phyloP scores from a whole-genome alignment of 306 rosid genomes.

The Amphicarpaea edgeworthii region DNA sequence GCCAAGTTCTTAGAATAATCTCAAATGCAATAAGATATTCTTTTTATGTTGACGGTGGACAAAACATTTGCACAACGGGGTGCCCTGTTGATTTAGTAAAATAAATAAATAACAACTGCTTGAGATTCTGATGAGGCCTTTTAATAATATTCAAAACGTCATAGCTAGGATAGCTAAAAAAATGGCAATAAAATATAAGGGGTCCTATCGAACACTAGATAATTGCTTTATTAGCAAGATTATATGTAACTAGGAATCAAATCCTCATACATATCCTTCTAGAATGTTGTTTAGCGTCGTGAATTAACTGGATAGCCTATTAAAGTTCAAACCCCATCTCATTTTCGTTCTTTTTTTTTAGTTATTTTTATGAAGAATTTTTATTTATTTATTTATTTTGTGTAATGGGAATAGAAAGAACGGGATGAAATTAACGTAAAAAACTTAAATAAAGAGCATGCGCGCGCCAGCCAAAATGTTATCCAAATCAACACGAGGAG shows the following conservation, averaged over 20 bases:
- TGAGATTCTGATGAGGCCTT: constrained; percentile 30
- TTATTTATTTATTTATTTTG: background rate
- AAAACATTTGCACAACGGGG: constrained; percentile 28
- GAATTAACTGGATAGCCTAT: background rate
- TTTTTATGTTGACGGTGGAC: constrained; percentile 49
- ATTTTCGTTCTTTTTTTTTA: background rate
- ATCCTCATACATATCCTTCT: constrained; percentile 47
- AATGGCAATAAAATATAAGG: background rate
- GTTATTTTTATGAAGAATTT: background rate
- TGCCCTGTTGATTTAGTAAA: constrained; percentile 1
- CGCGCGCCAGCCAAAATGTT: too few species aligned
- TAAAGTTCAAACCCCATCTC: background rate
- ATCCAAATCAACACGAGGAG: too few species aligned
- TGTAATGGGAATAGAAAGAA: background rate
- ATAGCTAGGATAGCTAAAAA: constrained; percentile 10
- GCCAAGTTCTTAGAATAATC: constrained; percentile 38
- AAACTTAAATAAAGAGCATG: background rate
- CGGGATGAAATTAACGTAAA: background rate
- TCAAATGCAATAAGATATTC: constrained; percentile 17
- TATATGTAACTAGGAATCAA: constrained; percentile 47
- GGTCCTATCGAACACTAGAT: constrained; percentile 26
- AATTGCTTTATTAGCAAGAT: constrained; percentile 31
- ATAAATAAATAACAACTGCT: constrained; percentile 12
- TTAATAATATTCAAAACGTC: constrained; percentile 34
- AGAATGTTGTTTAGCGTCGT: constrained; percentile 17